A percentile compares a stretch with the other conserved stretches of the same genome.
Evolutionary conservation across 2,329 filamentous ascomycete genomes (phyloP).

Genomic region (Diplodia mutila): DNA sequence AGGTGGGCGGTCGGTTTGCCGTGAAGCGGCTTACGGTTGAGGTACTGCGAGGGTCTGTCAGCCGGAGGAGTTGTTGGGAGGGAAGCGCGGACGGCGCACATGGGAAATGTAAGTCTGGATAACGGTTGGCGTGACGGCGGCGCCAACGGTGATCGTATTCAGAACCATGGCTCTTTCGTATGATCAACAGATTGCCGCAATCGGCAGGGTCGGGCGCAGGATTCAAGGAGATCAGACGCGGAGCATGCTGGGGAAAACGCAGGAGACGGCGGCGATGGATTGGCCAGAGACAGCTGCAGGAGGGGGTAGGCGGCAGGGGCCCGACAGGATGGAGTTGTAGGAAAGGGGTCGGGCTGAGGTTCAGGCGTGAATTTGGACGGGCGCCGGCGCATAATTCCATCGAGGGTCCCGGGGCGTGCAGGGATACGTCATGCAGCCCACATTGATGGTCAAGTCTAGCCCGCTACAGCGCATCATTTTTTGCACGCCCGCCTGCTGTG

Average conservation of each 20-base stretch:
- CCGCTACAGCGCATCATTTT: constrained; percentile 17
- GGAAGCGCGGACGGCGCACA: constrained; percentile 56
- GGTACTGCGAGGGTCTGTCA: constrained; percentile 61
- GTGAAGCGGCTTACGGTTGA: constrained; percentile 74
- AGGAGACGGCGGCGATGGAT: background rate
- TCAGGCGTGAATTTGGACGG: constrained; percentile 7
- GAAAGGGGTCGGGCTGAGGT: background rate
- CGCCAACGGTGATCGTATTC: constrained; percentile 78
- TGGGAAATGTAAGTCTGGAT: constrained; percentile 86
- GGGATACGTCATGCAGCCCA: constrained; percentile 15
- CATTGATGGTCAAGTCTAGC: constrained; percentile 11
- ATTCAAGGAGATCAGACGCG: constrained; percentile 7
- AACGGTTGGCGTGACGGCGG: constrained; percentile 85
- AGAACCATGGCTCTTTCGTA: constrained; percentile 57
- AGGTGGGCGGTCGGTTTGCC: constrained; percentile 87
- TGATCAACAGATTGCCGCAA: constrained; percentile 6
- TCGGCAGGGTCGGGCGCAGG: constrained; percentile 6
- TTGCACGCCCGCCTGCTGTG: background rate
- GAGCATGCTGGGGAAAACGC: constrained; percentile 6
- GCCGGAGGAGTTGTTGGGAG: background rate
- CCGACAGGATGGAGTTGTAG: background rate
- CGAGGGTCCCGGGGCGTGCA: constrained; percentile 2
- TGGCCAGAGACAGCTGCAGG: background rate
- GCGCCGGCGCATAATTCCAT: constrained; percentile 1
- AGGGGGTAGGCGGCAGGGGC: background rate